Evolutionary conservation across 441 rosid species (phyloP).

Genomic region (Arabidopsis hybrid): DNA sequence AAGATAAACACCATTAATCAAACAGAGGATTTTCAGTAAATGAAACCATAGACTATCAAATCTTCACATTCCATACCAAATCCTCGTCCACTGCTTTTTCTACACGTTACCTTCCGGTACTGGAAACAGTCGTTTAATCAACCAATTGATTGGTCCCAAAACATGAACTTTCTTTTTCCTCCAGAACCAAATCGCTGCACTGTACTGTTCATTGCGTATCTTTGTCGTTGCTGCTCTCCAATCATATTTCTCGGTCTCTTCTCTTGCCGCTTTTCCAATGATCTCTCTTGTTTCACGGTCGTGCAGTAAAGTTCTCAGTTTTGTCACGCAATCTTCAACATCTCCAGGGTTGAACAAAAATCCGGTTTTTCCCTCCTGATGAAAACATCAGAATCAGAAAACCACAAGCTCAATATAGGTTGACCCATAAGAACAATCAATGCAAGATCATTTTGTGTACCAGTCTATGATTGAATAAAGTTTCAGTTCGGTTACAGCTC

Average conservation of each 20-base stretch:
- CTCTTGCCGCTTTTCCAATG: conserved; percentile 87
- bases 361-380: conserved; percentile 79
- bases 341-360: conserved; percentile 82
- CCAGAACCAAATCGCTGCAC: conserved; percentile 99
- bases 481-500: background rate
- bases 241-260: conserved; percentile 91
- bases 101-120: conserved; percentile 58
- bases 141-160: conserved; percentile 81
- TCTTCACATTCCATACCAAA: conserved; percentile 23
- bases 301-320: conserved; percentile 61
- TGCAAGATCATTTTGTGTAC: background rate
- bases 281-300: conserved; percentile 70
- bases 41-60: background rate
- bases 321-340: conserved; percentile 83
- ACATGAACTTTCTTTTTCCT: conserved; percentile 78
- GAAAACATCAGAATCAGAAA: conserved; percentile 9
- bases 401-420: conserved; percentile 15
- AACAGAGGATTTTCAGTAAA: conserved; percentile 13
- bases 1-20: conserved; percentile 27
- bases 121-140: conserved; percentile 70
- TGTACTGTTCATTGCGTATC: conserved; percentile 91
- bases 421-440: conserved; percentile 1
- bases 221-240: conserved; percentile 94
- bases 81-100: conserved; percentile 11
- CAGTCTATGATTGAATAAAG: background rate